phyloP scores from a whole-genome alignment of 2,329 filamentous ascomycete species.

The Aspergillus udagawae region DNA sequence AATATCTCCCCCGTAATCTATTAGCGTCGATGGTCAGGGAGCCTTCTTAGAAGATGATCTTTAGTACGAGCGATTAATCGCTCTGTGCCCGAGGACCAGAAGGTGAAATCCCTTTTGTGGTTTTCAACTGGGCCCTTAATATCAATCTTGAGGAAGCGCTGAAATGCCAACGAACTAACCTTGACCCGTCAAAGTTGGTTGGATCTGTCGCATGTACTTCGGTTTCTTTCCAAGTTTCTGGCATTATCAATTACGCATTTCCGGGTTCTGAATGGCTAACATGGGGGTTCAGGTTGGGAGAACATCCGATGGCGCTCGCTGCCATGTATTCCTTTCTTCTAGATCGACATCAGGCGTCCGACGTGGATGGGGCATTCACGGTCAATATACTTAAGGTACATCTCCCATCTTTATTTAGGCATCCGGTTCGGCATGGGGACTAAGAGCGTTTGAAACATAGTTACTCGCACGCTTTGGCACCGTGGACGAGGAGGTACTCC shows the following conservation, averaged over 20 bases:
- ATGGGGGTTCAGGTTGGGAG: constrained; percentile 40
- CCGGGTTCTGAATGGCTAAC: constrained; percentile 22
- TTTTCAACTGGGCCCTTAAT: constrained; percentile 4
- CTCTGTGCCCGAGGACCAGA: constrained; percentile 8
- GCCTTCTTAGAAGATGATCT: constrained; percentile 23
- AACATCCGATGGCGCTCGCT: constrained; percentile 45
- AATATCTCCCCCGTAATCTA: constrained; percentile 32
- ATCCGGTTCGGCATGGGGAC: constrained; percentile 2
- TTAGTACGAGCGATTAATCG: constrained; percentile 24
- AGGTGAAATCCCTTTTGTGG: not conserved
- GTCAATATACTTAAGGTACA: constrained; percentile 45
- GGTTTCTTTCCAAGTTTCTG: not conserved
- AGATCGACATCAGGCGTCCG: constrained; percentile 46
- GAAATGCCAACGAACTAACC: not conserved
- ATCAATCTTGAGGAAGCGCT: constrained; percentile 1
- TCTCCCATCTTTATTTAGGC: not conserved
- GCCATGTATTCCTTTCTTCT: constrained; percentile 47
- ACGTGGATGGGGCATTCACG: constrained; percentile 44
- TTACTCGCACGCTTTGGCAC: constrained; percentile 54
- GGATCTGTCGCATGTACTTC: not conserved
- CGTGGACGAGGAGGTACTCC: constrained; percentile 54
- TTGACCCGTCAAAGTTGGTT: not conserved
- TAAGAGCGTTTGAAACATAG: constrained; percentile 31
- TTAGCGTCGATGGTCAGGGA: constrained; percentile 24
- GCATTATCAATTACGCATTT: not conserved